Conservation (phyloP, 2,329 filamentous ascomycete genomes). For the Verticillium tricorpus region DNA sequence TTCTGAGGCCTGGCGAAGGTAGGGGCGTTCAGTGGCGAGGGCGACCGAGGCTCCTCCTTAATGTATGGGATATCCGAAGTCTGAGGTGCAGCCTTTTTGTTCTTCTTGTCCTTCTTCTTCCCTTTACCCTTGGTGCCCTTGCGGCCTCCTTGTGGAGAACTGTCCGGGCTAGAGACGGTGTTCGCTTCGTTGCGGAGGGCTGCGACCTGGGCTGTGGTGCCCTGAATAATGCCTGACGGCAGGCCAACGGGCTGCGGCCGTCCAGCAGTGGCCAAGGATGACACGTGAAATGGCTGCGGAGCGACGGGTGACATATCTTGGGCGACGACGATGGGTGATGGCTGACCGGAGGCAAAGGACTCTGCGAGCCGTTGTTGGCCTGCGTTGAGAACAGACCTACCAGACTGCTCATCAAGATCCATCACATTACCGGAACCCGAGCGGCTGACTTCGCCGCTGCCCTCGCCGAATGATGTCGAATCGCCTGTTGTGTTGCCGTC, state of each 20-base stretch:
- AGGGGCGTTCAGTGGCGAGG: slow-evolving; percentile 51
- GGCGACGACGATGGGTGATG: slow-evolving; percentile 64
- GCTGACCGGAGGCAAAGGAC: slow-evolving; percentile 23
- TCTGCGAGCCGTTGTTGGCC: slow-evolving; percentile 8
- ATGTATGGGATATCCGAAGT: slow-evolving; percentile 50
- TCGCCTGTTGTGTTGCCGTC: slow-evolving; percentile 10
- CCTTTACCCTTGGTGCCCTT: slow-evolving; percentile 43
- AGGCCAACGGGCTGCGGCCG: slow-evolving; percentile 24
- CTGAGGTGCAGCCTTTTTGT: slow-evolving; percentile 46
- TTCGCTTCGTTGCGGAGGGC: slow-evolving; percentile 48
- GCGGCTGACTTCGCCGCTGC: slow-evolving; percentile 34
- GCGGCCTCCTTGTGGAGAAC: slow-evolving; percentile 50
- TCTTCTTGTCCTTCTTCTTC: slow-evolving; percentile 43
- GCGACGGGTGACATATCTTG: slow-evolving; percentile 71
- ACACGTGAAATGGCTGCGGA: slow-evolving; percentile 68
- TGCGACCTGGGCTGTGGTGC: slow-evolving; percentile 49
- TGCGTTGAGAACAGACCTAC: slow-evolving; percentile 11
- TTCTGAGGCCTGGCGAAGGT: slow-evolving; percentile 53
- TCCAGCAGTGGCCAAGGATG: slow-evolving; percentile 48
- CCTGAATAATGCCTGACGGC: slow-evolving; percentile 28
- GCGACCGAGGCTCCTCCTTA: slow-evolving; percentile 61
- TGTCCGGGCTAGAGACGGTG: slow-evolving; percentile 53
- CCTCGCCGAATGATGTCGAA: slow-evolving; percentile 30
- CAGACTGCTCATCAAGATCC: slow-evolving; percentile 13
- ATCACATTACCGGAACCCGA: slow-evolving; percentile 32